Conservation (phyloP, 345 rosid genomes). For the Combretum micranthum region DNA sequence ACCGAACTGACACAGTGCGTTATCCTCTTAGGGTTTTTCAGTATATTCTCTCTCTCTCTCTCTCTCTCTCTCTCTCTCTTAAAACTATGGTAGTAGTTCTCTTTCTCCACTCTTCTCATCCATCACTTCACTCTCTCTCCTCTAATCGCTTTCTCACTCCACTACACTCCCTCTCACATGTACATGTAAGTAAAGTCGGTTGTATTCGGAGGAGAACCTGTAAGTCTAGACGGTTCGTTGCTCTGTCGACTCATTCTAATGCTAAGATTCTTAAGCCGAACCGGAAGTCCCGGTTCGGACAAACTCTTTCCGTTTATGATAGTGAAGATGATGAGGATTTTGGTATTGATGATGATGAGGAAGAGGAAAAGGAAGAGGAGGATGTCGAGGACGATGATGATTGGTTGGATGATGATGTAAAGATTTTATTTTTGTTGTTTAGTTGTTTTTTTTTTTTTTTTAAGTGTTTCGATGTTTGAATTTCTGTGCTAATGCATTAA, state of each 20-base stretch:
- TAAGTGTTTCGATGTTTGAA: background rate
- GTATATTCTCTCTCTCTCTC: constrained; percentile 10
- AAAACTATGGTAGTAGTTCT: constrained; percentile 11
- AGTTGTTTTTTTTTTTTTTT: background rate
- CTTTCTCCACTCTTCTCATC: constrained; percentile 1
- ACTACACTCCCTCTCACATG: background rate
- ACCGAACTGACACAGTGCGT: background rate
- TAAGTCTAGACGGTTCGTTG: constrained; percentile 31
- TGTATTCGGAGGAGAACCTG: background rate
- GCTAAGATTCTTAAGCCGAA: constrained; percentile 73
- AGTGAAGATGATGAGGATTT: constrained; percentile 29
- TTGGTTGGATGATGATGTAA: constrained; percentile 41
- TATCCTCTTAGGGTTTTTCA: constrained; percentile 19
- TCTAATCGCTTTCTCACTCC: background rate
- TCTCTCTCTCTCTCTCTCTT: background rate
- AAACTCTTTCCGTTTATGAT: constrained; percentile 37
- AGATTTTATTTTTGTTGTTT: constrained; percentile 20
- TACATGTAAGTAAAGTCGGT: background rate
- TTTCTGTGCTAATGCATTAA: background rate
- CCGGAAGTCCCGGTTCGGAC: constrained; percentile 56
- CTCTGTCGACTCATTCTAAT: constrained; percentile 57
- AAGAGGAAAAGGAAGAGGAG: constrained; percentile 23
- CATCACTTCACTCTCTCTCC: constrained; percentile 3
- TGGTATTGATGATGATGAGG: constrained; percentile 24
- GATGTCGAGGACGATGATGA: constrained; percentile 20